Evolutionary conservation across 2,329 filamentous ascomycete species (phyloP), one percentile per base, ranked within the genome.

Genomic region (Lachnellula occidentalis): DNA sequence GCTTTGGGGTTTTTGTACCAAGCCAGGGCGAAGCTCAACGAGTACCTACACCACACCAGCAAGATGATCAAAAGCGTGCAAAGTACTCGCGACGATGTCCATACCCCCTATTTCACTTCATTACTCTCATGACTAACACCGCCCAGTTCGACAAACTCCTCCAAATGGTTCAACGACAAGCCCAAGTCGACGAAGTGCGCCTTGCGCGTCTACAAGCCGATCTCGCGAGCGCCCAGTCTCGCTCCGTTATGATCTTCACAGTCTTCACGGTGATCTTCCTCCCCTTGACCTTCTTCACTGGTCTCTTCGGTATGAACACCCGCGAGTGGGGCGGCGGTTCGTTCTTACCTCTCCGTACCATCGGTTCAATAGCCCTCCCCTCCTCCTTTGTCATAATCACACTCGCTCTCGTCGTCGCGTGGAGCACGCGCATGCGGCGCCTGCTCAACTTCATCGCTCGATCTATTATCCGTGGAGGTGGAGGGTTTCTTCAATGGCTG

Each of bases 191-290:
- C 36, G 53, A 55, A 37, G 53, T 50, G 14, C 47, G 53, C 19
- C 53, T 55, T n/a, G 22, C 46, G 34, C 53, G 53, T 19, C 42
- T 55, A 9, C 53, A 55, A 42, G 48, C 53, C 5, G 53, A 55
- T 47, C 53, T 55, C 17, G 47, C 47, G 11, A 41, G 27, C 22
- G 53, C 47, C 19, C 53, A 55, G 36, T 45, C 37, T 4, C 39
- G 48, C 14, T 50, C 53, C n/a, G 53, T 55, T 14, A 55, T 55
- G 48, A 55, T 55, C 22, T 55, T 55, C 42, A 55, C 53, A 12
- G 41, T 50, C 22, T 46, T 50, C 41, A 45, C 34, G 15, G 45
- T 50, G 5, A 55, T 51, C 19, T 39, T 41, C 24, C 53, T 55
- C 14, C 53, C 53, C 14, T 21, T 55, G 3, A 50, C 53, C 9